Evolutionary conservation across 2,329 filamentous ascomycete genomes (phyloP), one percentile per base, ranked within the genome.

Genomic region (Dactylellina drechsleri): DNA sequence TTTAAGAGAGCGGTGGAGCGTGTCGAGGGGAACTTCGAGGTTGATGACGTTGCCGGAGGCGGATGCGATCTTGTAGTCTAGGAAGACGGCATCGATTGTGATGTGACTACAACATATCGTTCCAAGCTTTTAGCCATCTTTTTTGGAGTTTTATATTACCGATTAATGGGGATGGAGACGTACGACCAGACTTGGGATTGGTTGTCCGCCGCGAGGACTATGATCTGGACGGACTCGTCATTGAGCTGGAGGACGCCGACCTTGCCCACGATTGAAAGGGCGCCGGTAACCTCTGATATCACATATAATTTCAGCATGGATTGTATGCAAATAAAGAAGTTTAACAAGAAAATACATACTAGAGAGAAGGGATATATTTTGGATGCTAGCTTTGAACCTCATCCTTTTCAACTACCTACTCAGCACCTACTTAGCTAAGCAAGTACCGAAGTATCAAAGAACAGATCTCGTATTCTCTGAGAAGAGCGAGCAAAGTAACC

Each of bases 181-280:
- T 86, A 93, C 86, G 93, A 92, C 95, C 95, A 99, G 65, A 98
- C 94, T 85, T 98, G 94, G 7, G 92, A 75, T 41, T 67, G 96
- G 74, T 95, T 94, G 80, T 92, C 90, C 81, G 97, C 93, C 0
- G 95, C 93, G 76, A 98, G 94, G 80, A 98, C 92, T 74, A 95
- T 98, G 83, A 99, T 97, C 79, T 93, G 93, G 67, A 94, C 90
- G 66, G 90, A 90, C 72, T 93, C 90, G 83, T 96, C 88, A 83
- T 94, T 92, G 40, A 99, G 87, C 78, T 93, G 91, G 77, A 97
- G 86, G 93, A 93, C 97, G 59, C 81, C 81, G 62, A 82, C 77
- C 66, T 82, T 82, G 12, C 81, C 82, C 36, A 91, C 83, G 1
- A 88, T 87, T 68, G 85, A 87, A 76, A 91, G 84, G 13, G 88